phyloP scores from a whole-genome alignment of 176 grass and related monocot genomes.

The Otatea glauca region DNA sequence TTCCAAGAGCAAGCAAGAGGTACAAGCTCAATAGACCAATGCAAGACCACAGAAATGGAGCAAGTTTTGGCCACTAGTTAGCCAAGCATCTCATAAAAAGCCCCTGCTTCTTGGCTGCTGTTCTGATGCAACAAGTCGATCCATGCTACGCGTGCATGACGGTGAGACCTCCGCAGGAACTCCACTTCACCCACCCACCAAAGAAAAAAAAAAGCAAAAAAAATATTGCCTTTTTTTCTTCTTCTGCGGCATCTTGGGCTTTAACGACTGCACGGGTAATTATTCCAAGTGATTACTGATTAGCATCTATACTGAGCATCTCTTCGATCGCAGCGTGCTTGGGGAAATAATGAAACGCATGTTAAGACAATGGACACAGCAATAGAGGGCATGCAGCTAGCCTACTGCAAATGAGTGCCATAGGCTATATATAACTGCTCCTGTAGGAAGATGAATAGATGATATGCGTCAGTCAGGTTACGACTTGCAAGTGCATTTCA shows the following conservation, averaged over 20 bases:
- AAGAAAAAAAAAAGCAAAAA: not conserved
- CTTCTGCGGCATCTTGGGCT: not conserved
- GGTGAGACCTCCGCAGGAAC: constrained; percentile 21
- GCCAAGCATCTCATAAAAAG: too few species aligned
- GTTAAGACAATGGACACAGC: not conserved
- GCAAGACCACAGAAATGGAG: too few species aligned
- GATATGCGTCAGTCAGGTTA: too few species aligned
- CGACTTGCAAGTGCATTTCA: too few species aligned
- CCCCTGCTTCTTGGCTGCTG: not conserved
- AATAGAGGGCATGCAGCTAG: not conserved
- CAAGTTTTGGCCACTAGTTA: too few species aligned
- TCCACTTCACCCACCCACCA: constrained; percentile 39
- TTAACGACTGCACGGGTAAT: constrained; percentile 41
- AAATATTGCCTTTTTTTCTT: not conserved
- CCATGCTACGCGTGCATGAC: constrained; percentile 28
- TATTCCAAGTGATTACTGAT: constrained; percentile 31
- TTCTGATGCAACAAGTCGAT: constrained; percentile 12
- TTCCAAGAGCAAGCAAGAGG: not conserved
- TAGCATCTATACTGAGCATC: not conserved
- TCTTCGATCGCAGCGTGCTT: not conserved
- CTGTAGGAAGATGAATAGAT: too few species aligned
- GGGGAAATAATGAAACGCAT: not conserved
- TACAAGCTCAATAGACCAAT: too few species aligned
- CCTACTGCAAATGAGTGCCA: too few species aligned
- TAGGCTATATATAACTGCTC: too few species aligned